Evolutionary conservation across 176 grass and related monocot species (phyloP), one percentile per base, ranked within the genome.

Genomic region (Metroxylon sagu): DNA sequence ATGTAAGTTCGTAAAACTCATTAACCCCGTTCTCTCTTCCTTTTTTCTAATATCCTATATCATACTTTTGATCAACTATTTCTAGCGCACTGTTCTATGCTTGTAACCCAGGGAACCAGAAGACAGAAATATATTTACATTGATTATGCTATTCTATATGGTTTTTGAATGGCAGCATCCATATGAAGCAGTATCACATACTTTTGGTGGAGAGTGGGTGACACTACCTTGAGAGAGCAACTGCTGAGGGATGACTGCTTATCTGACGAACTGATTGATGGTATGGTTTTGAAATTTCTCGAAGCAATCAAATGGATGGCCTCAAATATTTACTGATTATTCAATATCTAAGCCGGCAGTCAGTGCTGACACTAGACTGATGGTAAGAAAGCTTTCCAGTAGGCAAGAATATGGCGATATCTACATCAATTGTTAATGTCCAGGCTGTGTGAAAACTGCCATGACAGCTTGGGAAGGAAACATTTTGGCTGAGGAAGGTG

Each of bases 391-490:
- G 59, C 29, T 91, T 18, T 59, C 18, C 0, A 72, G 76, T 58
- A 79, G 66, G 16, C 56, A 66, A 18, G 81, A 85, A 56, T 57
- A 62, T 29, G 30, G 80, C 51, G 88, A 84, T 53, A 87, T 97
- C 31, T 88, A 75, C 77, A 73, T 88, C 15, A 97, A 97, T 43
- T 91, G 87, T 60, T 91, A 91, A 55, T 97, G 87, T 30, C 92
- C 84, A 23, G 92, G 92, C 4, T 97, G 84, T 81, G 92, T 97
- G 39, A 97, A 78, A 59, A 97, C 92, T 28, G 83, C 76, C 63
- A 97, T 97, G 87, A 97, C 92, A 81, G 57, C 60, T 26, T 97
- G 87, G 92, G 92, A 81, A 85, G 92, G 92, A 67, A 97, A 91
- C 57, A 68, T 76, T 68, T 81, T 78, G 21, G 75, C 84, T 0